phyloP scores from a whole-genome alignment of 176 grass and related monocot genomes.

The Zoysia pacifica region DNA sequence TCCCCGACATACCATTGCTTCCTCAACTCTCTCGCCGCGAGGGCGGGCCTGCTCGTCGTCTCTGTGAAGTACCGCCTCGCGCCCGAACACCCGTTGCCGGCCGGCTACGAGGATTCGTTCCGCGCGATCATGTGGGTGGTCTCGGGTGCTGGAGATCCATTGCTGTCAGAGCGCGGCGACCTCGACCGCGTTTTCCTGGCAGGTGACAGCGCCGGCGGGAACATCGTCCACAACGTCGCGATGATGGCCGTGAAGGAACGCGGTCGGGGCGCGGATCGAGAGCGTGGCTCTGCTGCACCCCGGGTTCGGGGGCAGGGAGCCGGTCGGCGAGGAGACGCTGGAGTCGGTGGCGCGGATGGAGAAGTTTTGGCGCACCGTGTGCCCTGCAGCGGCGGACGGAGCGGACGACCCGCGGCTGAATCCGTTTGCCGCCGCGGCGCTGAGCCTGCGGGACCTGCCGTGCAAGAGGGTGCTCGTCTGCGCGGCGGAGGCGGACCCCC shows the following conservation, averaged over 20 bases:
- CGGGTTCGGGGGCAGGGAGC: slow-evolving; percentile 18
- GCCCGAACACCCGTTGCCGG: slow-evolving; percentile 65
- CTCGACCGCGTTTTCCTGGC: slow-evolving; percentile 21
- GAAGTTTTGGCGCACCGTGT: slow-evolving; percentile 31
- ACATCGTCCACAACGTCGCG: slow-evolving; percentile 47
- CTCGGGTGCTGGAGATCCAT: not conserved
- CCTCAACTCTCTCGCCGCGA: slow-evolving; percentile 43
- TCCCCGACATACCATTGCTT: slow-evolving; percentile 28
- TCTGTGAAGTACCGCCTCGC: slow-evolving; percentile 81
- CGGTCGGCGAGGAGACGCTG: not conserved
- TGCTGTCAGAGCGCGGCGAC: slow-evolving; percentile 23
- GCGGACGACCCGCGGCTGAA: slow-evolving; percentile 45
- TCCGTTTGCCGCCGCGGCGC: slow-evolving; percentile 23
- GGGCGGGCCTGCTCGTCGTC: slow-evolving; percentile 35
- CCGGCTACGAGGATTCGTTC: slow-evolving; percentile 48
- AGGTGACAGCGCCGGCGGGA: slow-evolving; percentile 29
- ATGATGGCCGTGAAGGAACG: not conserved
- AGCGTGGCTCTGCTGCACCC: slow-evolving; percentile 8
- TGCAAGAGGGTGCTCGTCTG: slow-evolving; percentile 20
- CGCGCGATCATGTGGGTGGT: slow-evolving; percentile 44
- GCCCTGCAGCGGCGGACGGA: not conserved
- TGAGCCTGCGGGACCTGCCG: slow-evolving; percentile 4
- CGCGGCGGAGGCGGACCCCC: slow-evolving; percentile 21
- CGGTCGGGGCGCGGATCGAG: not conserved
- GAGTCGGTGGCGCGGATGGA: not conserved